Base-by-base conservation (phyloP, 371 early-diverging fungal genomes). In the Coemansia sp. region DNA sequence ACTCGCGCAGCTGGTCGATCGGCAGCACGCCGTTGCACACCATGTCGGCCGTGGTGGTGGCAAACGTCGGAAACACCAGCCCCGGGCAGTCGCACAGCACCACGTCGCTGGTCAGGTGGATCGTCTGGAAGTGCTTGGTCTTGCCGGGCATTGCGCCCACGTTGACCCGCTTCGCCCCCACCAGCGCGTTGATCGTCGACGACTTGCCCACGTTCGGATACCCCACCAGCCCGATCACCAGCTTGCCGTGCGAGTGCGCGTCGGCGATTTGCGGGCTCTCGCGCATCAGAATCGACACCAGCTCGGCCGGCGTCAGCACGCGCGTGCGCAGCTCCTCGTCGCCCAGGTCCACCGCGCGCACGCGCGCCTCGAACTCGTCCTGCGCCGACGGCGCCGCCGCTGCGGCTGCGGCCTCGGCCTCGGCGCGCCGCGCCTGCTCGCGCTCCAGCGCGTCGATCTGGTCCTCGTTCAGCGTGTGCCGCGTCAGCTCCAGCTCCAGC, bases 181-280 rank as follows among this genome's bases (percentile, higher is more conserved):
- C 86, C 52, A 99, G 82, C 1, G 98, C 92, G 84, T 99, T 99
- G 77, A 99, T 94, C 6, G 99, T 99, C 55, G 97, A 97, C n/a
- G 95, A 95, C 83, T 99, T 99, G 75, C 99, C 99, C 43, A 99
- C 99, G 80, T 99, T 99, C 52, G 99, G 99, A 80, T 99, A 99
- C 31, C 99, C 99, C 41, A 99, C 95, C 59, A 99, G 85, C 69
- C 99, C 99, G 79, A 99, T 91, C 10, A 86, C 91, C 57, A 89
- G 79, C 80, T 80, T 50, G 69, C 67, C 60, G 76, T 79, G 67
- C 76, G 68, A 35, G 69, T 79, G 65, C 77, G 81, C 48, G 70
- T 57, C 66, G 34, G 62, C 68, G 10, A 79, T 62, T 33, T 54
- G 43, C 12, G 87, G 89, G 61, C 84, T 83, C 43, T 75, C 71